Evolutionary conservation across 768 basidiomycete species (phyloP), one percentile per base, ranked within the genome.

Genomic region (Boletus tylopilopsis): DNA sequence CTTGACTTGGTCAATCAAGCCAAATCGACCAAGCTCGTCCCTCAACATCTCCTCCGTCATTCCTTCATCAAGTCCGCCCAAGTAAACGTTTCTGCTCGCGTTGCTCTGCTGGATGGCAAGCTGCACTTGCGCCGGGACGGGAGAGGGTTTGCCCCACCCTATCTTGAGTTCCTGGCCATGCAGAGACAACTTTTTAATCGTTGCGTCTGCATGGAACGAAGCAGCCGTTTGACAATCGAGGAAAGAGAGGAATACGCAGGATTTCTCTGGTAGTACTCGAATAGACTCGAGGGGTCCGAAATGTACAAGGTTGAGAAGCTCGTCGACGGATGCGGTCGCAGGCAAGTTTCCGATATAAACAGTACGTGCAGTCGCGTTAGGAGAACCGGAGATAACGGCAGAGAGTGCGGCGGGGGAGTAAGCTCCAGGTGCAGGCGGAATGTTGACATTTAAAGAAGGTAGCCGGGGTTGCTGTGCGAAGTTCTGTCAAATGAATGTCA

Each of bases 1-100:
- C 80, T 99, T 99, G 67, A 99, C 94, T 68, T 98, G 95, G 71
- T 99, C 96, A 61, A 99, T 97, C 24, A 95, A 76, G 19, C 96
- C 96, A 63, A 95, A 99, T 36, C 88, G 79, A 61, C 86, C 85
- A 21, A 98, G 74, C 64, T 97, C 94, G 54, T 98, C 94, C 29
- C 95, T 73, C 27, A 99, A 74, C 71, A 84, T 83, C 70, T 94
- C 90, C 74, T 98, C 96, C 1, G 91, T 95, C 74, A 85, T 82
- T 43, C 73, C 76, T 70, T 94, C 91, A 35, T 95, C 94, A 34
- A 99, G 74, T 16, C 92, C 92, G 36, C 96, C 96, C 16, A 99
- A 78, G 64, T 97, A 99, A 50, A 99, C 96, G 61, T 98, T 99
- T 57, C 96, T 74, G 58, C 88, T 93, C 2, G 96, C 96, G 58